phyloP scores from a whole-genome alignment of 306 rosid species.

The Cucurbita pepo region DNA sequence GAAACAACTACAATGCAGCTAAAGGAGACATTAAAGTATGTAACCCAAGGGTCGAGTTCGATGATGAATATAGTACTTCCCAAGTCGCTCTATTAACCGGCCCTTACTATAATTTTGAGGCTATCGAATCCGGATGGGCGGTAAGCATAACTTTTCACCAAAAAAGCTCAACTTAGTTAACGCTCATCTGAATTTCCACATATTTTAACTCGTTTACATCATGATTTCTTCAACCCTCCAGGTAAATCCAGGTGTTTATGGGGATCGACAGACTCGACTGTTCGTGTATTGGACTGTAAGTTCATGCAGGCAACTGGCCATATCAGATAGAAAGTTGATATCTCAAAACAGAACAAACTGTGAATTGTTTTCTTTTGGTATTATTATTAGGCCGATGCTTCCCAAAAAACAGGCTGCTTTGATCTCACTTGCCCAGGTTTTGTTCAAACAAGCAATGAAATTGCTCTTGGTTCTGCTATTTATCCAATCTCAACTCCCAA shows the following conservation, averaged over 20 bases:
- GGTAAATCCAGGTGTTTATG: conserved; percentile 22
- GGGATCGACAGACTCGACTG: conserved; percentile 17
- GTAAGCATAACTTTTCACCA: conserved; percentile 1
- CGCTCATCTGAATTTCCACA: neutral
- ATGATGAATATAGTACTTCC: conserved; percentile 20
- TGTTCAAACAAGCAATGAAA: conserved; percentile 14
- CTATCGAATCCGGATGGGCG: conserved; percentile 23
- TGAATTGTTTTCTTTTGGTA: neutral
- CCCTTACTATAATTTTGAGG: conserved; percentile 8
- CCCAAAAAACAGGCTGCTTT: conserved; percentile 19
- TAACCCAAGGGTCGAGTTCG: conserved; percentile 12
- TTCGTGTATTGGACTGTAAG: conserved; percentile 22
- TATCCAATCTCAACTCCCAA: conserved; percentile 8
- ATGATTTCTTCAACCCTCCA: neutral
- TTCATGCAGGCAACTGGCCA: neutral
- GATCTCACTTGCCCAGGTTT: conserved; percentile 24
- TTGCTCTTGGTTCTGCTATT: conserved; percentile 22
- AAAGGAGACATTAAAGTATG: conserved; percentile 21
- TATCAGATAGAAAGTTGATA: neutral
- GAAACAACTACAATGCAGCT: conserved; percentile 17
- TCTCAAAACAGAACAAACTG: neutral
- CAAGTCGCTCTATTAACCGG: conserved; percentile 11
- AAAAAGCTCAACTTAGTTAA: neutral
- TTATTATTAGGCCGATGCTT: conserved; percentile 6
- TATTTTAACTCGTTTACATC: neutral